These are phyloP conservation scores for Trichosporon sp. DNA, from an alignment of 1,284 basidiomycete genomes.

Conservation along the genomic window DNA sequence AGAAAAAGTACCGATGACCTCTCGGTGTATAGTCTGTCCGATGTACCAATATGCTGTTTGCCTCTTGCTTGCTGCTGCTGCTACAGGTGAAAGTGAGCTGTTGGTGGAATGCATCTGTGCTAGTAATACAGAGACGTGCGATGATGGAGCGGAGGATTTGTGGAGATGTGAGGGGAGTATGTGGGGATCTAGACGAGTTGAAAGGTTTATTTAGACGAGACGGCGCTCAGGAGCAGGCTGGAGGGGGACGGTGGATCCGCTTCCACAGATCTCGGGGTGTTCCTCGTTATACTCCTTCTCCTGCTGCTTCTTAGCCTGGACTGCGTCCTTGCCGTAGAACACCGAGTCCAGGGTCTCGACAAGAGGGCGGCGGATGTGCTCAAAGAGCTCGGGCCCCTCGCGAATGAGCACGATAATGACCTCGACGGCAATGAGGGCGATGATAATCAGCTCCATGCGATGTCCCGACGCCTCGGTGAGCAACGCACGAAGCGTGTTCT, in stretches of 20 bases:
- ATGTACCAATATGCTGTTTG: conserved; percentile 12
- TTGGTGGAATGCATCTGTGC: conserved; percentile 1
- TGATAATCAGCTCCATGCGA: conserved; percentile 89
- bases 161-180: neutral
- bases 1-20: conserved; percentile 16
- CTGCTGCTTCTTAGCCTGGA: neutral
- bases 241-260: neutral
- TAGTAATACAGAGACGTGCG: conserved; percentile 5
- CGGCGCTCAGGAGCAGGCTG: neutral
- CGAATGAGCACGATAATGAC: conserved; percentile 67
- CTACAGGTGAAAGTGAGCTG: neutral
- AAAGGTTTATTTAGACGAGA: neutral
- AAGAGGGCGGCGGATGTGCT: conserved; percentile 29
- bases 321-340: conserved; percentile 9
- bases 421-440: conserved; percentile 84
- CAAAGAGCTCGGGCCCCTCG: conserved; percentile 36
- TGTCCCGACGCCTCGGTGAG: conserved; percentile 82
- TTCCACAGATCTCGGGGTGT: neutral
- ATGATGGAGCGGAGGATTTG: neutral
- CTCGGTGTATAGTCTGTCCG: conserved; percentile 16
- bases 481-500: conserved; percentile 66
- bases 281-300: neutral
- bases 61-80: neutral
- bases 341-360: conserved; percentile 24
- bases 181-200: too few relatives aligned